Evolutionary conservation across 176 grass and related monocot species (phyloP), one percentile per base, ranked within the genome.

Genomic region (Aegilops bicornis): DNA sequence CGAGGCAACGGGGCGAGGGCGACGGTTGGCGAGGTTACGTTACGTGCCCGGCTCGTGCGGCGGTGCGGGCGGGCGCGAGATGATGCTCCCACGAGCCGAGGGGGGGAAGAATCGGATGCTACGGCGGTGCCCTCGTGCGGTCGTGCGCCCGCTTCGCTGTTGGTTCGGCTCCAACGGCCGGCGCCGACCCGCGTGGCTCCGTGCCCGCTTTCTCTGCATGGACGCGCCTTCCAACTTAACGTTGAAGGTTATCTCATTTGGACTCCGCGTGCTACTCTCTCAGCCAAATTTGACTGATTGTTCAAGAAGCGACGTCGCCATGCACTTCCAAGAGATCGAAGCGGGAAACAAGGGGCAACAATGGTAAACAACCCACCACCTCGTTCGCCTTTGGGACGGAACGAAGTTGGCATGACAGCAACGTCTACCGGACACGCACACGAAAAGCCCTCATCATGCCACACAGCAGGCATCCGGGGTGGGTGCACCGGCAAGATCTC

Each of bases 81-180:
- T 8, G 52, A 20, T 56, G 52, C 52, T 56, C 52, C 52, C 52
- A 56, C 52, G 52, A 56, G 52, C 52, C 27, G 27, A 1, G 27
- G 27, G 27, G 27, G 27, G 17, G 52, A 19, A 20, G 52, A 56
- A 56, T 56, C 52, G 52, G 52, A 20, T 56, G 52, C 52, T 20
- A 20, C 2, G 60, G 69, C 71, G 1, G 36, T 42, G 39, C 39
- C 39, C 39, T 40, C 39, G 40, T 43, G n/a, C 69, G 10, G 14
- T 24, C 85, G 76, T 62, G 85, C 35, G 81, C 19, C 2, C 7
- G 17, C 60, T 1, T 68, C 77, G 81, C 86, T 71, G 48, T 52
- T 52, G 48, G 81, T 77, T 27, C 14, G 50, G 77, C 69, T 69
- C 48, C 75, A 8, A 36, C 45, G 74, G 89, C 84, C 84, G 37